These are phyloP conservation scores for Mortierella sp. DNA, from an alignment of 371 early-diverging fungal genomes.

Conservation along the genomic window DNA sequence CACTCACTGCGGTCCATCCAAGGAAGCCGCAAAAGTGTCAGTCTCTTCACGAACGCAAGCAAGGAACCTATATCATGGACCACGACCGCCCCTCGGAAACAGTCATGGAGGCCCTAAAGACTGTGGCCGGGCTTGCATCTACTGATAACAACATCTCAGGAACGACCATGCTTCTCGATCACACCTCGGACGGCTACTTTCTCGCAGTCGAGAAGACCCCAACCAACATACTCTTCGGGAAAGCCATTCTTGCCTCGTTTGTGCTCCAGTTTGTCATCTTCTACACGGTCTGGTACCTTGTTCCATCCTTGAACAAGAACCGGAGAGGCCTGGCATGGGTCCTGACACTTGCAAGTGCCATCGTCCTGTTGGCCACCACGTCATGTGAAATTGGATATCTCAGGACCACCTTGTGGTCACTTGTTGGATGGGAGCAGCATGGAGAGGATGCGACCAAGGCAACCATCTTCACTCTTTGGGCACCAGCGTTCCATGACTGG, in stretches of 20 bases:
- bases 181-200: slow-evolving; percentile 6
- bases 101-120: slow-evolving; percentile 10
- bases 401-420: slow-evolving; percentile 19
- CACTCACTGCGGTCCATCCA: neutral
- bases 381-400: slow-evolving; percentile 22
- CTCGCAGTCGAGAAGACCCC: slow-evolving; percentile 28
- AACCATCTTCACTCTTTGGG: slow-evolving; percentile 23
- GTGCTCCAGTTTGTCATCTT: slow-evolving; percentile 30
- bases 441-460: slow-evolving; percentile 14
- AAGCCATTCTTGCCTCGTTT: slow-evolving; percentile 17
- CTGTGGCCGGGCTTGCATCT: slow-evolving; percentile 3
- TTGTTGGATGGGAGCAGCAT: slow-evolving; percentile 22
- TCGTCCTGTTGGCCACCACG: slow-evolving; percentile 1
- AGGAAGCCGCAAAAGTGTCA: too few relatives aligned
- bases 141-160: neutral
- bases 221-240: slow-evolving; percentile 21
- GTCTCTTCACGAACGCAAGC: neutral
- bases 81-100: neutral
- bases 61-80: neutral
- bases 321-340: slow-evolving; percentile 28
- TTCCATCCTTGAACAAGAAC: slow-evolving; percentile 24
- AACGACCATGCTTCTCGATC: neutral
- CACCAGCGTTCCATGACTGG: slow-evolving; percentile 29
- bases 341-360: slow-evolving; percentile 16
- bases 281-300: slow-evolving; percentile 17